Evolutionary conservation across 768 basidiomycete species (phyloP), one percentile per base, ranked within the genome.

Genomic region (Russula dissimulans): DNA sequence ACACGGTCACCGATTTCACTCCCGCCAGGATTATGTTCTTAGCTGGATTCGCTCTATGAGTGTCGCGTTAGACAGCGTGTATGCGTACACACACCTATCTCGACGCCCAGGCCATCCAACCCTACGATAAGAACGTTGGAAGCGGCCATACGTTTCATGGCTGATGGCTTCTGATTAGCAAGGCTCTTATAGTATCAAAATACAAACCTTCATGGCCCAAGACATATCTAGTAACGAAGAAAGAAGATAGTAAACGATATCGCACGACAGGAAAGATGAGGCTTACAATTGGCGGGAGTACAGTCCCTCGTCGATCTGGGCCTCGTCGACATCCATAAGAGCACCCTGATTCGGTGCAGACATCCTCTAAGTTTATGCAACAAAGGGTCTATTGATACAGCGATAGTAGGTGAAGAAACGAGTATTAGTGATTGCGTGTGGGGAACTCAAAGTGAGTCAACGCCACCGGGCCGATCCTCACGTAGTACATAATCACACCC

Each of bases 131-230:
- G 82, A 44, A 98, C 89, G 70, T 97, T 97, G 41, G 95, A 97
- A 15, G 82, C 78, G 7, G 97, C 95, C 97, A 99, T 98, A 70
- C 86, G 87, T 80, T 97, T 97, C 97, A 98, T 98, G 47, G 95
- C 95, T 97, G 66, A n/a, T 48, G 31, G 47, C 34, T 22, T 9
- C 49, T 36, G 53, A 26, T 53, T n/a, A 43, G 22, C 26, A 52
- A 38, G 17, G 48, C 32, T 31, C 36, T 31, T n/a, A 36, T 38
- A 56, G 10, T 0, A 38, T 49, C 15, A 17, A 50, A 54, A 12
- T 45, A 53, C 71, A 64, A 65, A 91, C 95, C 95, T 82, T 97
- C 95, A 72, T 97, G 93, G 34, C 95, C 95, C 31, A 98, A 83
- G 10, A 98, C 95, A 72, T 98, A 97, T 66, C 92, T 90, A 61